Evolutionary conservation across 148 eudicot species (phyloP).

Genomic region (Spergularia marina): DNA sequence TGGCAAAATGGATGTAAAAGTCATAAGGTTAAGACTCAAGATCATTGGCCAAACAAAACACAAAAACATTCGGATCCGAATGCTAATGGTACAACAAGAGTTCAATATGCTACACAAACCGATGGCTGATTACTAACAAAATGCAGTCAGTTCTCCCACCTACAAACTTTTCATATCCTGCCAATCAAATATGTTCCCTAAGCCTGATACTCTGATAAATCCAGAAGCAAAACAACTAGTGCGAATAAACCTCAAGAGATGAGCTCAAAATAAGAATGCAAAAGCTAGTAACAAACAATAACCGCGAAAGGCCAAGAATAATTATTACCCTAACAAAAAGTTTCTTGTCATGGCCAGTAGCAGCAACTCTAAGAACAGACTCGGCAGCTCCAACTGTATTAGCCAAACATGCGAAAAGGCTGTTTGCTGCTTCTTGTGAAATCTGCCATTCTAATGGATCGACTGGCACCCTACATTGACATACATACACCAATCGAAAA

Average conservation of each 20-base stretch:
- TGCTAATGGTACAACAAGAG: too few relatives aligned
- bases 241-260: background rate
- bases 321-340: constrained; percentile 66
- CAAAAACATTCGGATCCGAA: background rate
- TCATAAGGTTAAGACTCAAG: too few relatives aligned
- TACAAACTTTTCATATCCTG: background rate
- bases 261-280: too few relatives aligned
- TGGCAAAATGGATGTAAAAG: background rate
- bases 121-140: background rate
- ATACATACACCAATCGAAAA: background rate
- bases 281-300: background rate
- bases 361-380: constrained; percentile 94
- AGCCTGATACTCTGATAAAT: background rate
- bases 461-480: constrained; percentile 66
- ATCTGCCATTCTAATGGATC: constrained; percentile 99
- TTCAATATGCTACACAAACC: background rate
- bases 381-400: constrained; percentile 97
- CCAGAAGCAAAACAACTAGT: background rate
- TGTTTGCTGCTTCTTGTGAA: constrained; percentile 78
- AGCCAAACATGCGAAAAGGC: constrained; percentile 77
- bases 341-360: constrained; percentile 93
- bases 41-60: background rate
- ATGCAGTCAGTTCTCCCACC: background rate
- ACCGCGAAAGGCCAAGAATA: background rate
- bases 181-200: background rate